Percentiles rank a stretch among this genome's conserved stretches.
Evolutionary conservation across 306 rosid species (phyloP).

Genomic region (Quercus agrifolia): DNA sequence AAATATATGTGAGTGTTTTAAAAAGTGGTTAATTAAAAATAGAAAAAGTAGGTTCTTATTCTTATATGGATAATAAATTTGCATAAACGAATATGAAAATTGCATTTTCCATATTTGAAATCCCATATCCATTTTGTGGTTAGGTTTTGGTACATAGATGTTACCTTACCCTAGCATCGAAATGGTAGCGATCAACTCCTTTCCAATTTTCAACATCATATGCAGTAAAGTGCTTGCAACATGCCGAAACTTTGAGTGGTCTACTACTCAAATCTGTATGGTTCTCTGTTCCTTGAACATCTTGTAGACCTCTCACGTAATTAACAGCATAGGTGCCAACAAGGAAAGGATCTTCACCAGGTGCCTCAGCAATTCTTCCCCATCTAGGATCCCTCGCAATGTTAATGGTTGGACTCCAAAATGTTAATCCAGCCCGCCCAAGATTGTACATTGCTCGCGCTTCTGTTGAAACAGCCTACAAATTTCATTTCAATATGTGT

Average conservation of each 20-base stretch:
- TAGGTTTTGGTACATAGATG: no score
- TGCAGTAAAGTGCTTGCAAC: conserved; percentile 20
- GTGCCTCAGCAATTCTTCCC: conserved; percentile 21
- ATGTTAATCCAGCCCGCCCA: no score
- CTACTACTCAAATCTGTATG: conserved; percentile 9
- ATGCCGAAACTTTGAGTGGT: conserved; percentile 21
- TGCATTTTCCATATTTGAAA: no score
- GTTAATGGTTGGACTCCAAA: conserved; percentile 14
- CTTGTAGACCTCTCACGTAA: conserved; percentile 24
- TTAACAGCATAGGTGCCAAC: conserved; percentile 11
- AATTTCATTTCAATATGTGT: no score
- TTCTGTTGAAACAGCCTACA: no score
- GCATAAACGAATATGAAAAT: no score
- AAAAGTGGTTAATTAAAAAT: no score
- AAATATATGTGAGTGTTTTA: no score
- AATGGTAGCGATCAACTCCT: conserved; percentile 17
- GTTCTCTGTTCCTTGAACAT: conserved; percentile 18
- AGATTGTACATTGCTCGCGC: no score
- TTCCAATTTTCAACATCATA: conserved; percentile 17
- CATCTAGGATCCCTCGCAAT: conserved; percentile 24
- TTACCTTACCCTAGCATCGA: conserved; percentile 11
- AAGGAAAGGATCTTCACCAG: conserved; percentile 21
- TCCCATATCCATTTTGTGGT: no score
- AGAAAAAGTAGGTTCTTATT: no score
- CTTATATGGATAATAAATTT: no score